A percentile compares a stretch with the other conserved stretches of the same genome.
phyloP scores from a whole-genome alignment of 306 rosid genomes.

The Astragalus glycyphyllos region DNA sequence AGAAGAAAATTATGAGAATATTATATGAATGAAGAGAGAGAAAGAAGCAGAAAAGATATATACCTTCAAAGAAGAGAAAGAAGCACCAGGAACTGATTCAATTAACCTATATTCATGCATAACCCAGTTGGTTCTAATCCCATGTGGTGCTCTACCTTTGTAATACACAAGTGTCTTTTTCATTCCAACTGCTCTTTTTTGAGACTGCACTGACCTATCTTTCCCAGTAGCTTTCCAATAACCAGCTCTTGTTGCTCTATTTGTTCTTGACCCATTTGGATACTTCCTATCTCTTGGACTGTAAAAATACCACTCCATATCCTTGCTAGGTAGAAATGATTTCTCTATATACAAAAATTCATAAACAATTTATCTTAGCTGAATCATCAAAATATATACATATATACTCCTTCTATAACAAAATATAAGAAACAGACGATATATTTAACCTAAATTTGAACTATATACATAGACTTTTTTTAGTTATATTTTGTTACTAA shows the following conservation, averaged over 20 bases:
- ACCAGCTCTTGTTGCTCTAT: constrained; percentile 86
- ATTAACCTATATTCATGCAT: constrained; percentile 93
- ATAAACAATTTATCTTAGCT: neutral
- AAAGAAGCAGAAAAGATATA: neutral
- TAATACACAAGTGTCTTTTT: constrained; percentile 95
- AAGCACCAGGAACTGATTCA: constrained; percentile 53
- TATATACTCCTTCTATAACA: too few species aligned
- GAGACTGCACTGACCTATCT: constrained; percentile 79
- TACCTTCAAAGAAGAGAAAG: constrained; percentile 80
- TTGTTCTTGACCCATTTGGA: constrained; percentile 98
- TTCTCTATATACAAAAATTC: constrained; percentile 52
- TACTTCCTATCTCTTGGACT: constrained; percentile 93
- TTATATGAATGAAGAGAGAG: neutral
- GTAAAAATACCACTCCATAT: constrained; percentile 96
- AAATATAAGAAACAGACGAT: too few species aligned
- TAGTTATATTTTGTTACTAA: too few species aligned
- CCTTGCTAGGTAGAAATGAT: constrained; percentile 88
- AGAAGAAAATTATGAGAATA: neutral
- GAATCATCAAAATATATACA: too few species aligned
- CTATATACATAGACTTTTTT: too few species aligned
- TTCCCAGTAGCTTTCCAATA: constrained; percentile 98
- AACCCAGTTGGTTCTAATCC: constrained; percentile 90
- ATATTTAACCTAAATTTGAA: too few species aligned
- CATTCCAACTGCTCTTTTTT: constrained; percentile 72
- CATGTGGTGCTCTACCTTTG: constrained; percentile 94